Evolutionary conservation across 106 monocot genomes (phyloP).

Genomic region (Iris macrosiphon): DNA sequence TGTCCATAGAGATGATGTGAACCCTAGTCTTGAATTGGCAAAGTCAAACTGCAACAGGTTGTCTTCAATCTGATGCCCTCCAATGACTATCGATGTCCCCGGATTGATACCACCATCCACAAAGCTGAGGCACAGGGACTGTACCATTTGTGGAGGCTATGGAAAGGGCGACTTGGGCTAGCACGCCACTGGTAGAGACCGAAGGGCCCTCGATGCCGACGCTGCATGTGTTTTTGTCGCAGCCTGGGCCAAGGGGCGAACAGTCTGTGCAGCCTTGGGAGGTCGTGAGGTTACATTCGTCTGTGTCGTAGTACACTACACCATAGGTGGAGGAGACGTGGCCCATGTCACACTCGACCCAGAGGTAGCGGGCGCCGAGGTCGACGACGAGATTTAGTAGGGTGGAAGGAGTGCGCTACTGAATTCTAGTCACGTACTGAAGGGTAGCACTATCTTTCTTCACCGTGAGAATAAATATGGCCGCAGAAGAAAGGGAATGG

Average conservation of each 20-base stretch:
- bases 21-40: neutral
- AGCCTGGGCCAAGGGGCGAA: slow-evolving; percentile 19
- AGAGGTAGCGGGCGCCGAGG: slow-evolving; percentile 38
- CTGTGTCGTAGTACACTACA: slow-evolving; percentile 18
- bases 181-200: slow-evolving; percentile 9
- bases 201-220: neutral
- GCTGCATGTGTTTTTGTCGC: slow-evolving; percentile 27
- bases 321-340: slow-evolving; percentile 39
- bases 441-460: slow-evolving; percentile 34
- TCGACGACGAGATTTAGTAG: slow-evolving; percentile 29
- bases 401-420: slow-evolving; percentile 35
- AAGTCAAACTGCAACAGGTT: slow-evolving; percentile 19
- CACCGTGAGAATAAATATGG: slow-evolving; percentile 20
- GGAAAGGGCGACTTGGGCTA: slow-evolving; percentile 8
- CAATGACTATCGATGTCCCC: slow-evolving; percentile 15
- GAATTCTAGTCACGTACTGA: slow-evolving; percentile 42
- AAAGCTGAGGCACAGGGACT: slow-evolving; percentile 20
- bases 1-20: slow-evolving; percentile 6
- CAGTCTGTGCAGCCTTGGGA: slow-evolving; percentile 13
- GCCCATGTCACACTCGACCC: slow-evolving; percentile 35
- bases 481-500: neutral
- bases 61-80: slow-evolving; percentile 21
- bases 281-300: slow-evolving; percentile 16
- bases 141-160: slow-evolving; percentile 27
- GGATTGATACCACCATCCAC: slow-evolving; percentile 4